Conservation (phyloP, 2,329 filamentous ascomycete species). For the Trichoderma hamatum region DNA sequence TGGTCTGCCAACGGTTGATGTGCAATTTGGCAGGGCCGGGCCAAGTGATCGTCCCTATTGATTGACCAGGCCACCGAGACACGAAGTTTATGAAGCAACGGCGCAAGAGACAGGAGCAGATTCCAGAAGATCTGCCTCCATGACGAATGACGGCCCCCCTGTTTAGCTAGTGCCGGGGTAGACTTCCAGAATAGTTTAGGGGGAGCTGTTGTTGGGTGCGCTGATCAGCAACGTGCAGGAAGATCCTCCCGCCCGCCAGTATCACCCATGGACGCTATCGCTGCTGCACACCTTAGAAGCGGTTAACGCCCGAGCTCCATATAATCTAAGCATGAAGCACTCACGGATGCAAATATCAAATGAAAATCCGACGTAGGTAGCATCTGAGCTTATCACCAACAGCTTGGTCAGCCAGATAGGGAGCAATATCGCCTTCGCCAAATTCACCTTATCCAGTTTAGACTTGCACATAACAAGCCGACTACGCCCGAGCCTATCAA, state of each 20-base stretch:
- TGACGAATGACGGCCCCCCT: conserved; percentile 17
- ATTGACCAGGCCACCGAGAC: not conserved
- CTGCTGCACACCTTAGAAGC: conserved; percentile 1
- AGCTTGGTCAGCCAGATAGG: not conserved
- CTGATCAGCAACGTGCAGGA: conserved; percentile 29
- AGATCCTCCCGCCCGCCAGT: conserved; percentile 28
- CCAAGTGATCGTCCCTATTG: conserved; percentile 7
- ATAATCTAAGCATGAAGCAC: conserved; percentile 1
- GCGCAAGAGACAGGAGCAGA: not conserved
- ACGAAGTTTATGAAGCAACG: conserved; percentile 1
- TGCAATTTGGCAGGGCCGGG: conserved; percentile 6
- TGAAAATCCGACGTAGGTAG: conserved; percentile 2
- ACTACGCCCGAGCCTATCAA: conserved; percentile 7
- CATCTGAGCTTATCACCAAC: conserved; percentile 4
- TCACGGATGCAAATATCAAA: conserved; percentile 2
- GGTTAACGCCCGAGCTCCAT: conserved; percentile 8
- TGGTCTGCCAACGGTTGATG: conserved; percentile 6
- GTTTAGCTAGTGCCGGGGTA: conserved; percentile 27
- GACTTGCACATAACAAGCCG: not conserved
- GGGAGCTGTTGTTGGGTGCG: conserved; percentile 24
- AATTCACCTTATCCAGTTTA: conserved; percentile 1
- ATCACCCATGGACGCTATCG: conserved; percentile 3
- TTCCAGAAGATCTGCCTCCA: conserved; percentile 29
- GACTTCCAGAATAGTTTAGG: conserved; percentile 28
- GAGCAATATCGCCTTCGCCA: not conserved